Evolutionary conservation across 208 protist genomes (phyloP).

Genomic region (Leishmania aethiopica): DNA sequence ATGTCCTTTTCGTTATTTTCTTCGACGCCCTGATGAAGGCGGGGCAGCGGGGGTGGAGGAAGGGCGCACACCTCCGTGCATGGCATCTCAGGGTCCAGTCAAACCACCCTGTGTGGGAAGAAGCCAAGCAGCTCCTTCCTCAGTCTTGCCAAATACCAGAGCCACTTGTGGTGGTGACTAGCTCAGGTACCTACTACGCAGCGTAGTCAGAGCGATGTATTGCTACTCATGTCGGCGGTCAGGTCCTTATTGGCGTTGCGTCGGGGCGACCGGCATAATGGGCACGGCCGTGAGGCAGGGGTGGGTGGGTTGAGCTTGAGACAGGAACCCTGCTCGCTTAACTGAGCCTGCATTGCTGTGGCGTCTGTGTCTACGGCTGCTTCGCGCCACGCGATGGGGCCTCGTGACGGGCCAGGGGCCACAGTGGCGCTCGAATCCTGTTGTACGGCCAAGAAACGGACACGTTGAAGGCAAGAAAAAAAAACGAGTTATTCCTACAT

Average conservation of each 20-base stretch:
- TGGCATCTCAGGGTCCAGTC: background rate
- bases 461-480: background rate
- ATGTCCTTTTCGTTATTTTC: background rate
- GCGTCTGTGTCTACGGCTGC: background rate
- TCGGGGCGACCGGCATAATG: background rate
- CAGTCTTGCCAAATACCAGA: background rate
- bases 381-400: background rate
- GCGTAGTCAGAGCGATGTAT: background rate
- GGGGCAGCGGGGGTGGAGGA: too few species aligned
- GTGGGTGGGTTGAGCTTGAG: background rate
- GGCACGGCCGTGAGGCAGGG: background rate
- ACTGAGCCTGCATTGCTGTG: background rate
- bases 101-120: background rate
- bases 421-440: too few species aligned
- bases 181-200: background rate
- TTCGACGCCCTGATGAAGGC: background rate
- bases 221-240: background rate
- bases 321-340: background rate
- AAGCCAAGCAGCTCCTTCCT: background rate
- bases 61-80: background rate
- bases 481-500: background rate
- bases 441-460: background rate
- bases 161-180: background rate
- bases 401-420: background rate
- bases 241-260: background rate